These are phyloP conservation scores for Claviceps sorghi DNA, from an alignment of 2,329 filamentous ascomycete genomes.

Conservation along the genomic window DNA sequence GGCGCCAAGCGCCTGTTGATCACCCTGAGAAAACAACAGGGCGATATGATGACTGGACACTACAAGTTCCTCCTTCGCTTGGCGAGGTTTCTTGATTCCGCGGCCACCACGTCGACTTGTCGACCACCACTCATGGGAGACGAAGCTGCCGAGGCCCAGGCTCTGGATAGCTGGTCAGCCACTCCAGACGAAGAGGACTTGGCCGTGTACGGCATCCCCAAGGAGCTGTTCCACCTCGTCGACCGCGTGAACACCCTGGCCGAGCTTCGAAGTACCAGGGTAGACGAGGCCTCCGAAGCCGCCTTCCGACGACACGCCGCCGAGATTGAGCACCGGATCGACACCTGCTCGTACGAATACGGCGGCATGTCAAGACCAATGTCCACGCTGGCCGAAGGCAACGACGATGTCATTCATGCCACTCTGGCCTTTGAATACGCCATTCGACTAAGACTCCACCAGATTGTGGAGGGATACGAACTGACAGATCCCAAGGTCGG, in stretches of 20 bases:
- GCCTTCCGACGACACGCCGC: slow-evolving; percentile 16
- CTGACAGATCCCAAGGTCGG: slow-evolving; percentile 19
- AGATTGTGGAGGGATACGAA: slow-evolving; percentile 28
- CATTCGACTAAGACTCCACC: slow-evolving; percentile 26
- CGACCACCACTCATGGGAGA: slow-evolving; percentile 20
- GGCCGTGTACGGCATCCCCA: slow-evolving; percentile 22
- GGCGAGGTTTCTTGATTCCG: slow-evolving; percentile 20
- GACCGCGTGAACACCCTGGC: slow-evolving; percentile 20
- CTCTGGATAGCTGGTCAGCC: slow-evolving; percentile 14
- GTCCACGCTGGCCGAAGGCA: slow-evolving; percentile 9
- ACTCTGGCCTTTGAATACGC: slow-evolving; percentile 26
- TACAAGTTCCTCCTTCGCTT: slow-evolving; percentile 22
- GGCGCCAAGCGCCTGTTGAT: slow-evolving; percentile 25
- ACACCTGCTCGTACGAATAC: slow-evolving; percentile 22
- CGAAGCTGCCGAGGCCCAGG: slow-evolving; percentile 15
- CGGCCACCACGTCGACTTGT: slow-evolving; percentile 20
- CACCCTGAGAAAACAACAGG: slow-evolving; percentile 16
- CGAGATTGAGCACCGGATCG: slow-evolving; percentile 20
- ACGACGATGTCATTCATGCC: slow-evolving; percentile 19
- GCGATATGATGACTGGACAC: slow-evolving; percentile 21
- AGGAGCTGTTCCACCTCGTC: slow-evolving; percentile 20
- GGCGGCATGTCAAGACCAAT: slow-evolving; percentile 14
- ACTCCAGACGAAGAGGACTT: slow-evolving; percentile 18
- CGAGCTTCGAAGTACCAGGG: slow-evolving; percentile 17
- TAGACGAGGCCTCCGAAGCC: slow-evolving; percentile 17